Base-by-base conservation (phyloP, 2,329 filamentous ascomycete species). In the Tolypocladium tropicale region DNA sequence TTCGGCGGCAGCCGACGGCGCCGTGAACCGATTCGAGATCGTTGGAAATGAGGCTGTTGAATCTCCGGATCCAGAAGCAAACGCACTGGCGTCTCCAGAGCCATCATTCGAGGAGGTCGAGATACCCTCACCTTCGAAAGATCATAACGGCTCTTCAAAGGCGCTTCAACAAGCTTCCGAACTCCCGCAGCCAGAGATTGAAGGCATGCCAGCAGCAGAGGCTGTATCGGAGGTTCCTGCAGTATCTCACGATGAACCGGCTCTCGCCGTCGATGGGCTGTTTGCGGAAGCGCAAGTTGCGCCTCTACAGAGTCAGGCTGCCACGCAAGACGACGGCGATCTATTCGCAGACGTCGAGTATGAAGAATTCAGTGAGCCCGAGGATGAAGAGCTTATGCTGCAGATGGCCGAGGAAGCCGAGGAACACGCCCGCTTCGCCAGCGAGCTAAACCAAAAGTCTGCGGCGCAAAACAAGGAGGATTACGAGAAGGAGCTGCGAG, bases 381-480 rank as follows among this genome's bases (percentile, higher is more conserved):
- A 96, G 70, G 93, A 97, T 60, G 92, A 92, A 67, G 91, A 96
- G 63, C 78, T 99, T 7, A 80, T 97, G 56, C 83, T 82, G 7
- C 90, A 93, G 62, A 84, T 99, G 63, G 92, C 90, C 0, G 83
- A 87, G 30, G 95, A 99, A 77, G 90, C 89, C 1, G 90, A 96
- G 72, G 94, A 96, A 64, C 93, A 99, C 66, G 91, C 89, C 4
- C 85, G 93, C 6, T 99, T 99, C 67, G 90, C 92, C 2, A 92
- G 89, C 61, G 85, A 88, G 51, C 78, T 99, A 12, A 96, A 95
- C 70, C 82, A 89, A 65, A 88, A 88, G 61, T 79, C 86, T 0
- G 79, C 83, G 21, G 74, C 76, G 4, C 83, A 92, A 62, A 90
- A 87, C 62, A 82, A 83, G 34, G 82, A 86, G 49, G 85, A 92